Percentiles rank a stretch among this genome's conserved stretches.
Conservation (phyloP, 2,329 filamentous ascomycete species). For the Emydomyces testavorans region DNA sequence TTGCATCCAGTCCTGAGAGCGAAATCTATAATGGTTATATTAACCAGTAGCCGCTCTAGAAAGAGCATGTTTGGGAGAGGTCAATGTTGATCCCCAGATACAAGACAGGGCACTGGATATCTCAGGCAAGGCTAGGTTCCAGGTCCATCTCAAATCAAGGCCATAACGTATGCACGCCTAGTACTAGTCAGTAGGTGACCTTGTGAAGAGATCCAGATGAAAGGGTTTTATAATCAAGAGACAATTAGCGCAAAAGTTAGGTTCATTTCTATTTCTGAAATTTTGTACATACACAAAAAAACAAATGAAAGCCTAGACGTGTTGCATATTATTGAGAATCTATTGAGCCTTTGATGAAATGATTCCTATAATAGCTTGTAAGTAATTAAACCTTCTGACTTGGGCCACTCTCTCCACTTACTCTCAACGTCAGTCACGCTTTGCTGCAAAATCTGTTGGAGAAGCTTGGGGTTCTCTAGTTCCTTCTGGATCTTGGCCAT, state of each 20-base stretch:
- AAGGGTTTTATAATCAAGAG: not conserved
- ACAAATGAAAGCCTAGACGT: conserved; percentile 5
- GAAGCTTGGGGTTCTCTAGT: conserved; percentile 90
- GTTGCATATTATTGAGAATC: conserved; percentile 4
- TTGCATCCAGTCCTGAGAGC: too few species aligned
- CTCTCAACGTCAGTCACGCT: conserved; percentile 93
- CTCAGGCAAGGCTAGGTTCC: not conserved
- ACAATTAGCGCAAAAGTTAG: not conserved
- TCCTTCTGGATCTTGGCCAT: conserved; percentile 99
- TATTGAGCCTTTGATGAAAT: conserved; percentile 18
- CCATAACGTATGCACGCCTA: too few species aligned
- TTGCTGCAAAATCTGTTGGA: conserved; percentile 97
- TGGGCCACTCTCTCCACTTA: conserved; percentile 38
- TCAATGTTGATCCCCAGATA: too few species aligned
- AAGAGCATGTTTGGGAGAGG: too few species aligned
- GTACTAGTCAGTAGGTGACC: too few species aligned
- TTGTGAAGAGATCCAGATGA: too few species aligned
- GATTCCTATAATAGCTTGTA: conserved; percentile 16
- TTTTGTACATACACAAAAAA: conserved; percentile 13
- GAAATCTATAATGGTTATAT: too few species aligned
- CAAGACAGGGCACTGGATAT: too few species aligned
- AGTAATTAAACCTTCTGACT: conserved; percentile 10
- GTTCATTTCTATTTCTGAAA: conserved; percentile 10
- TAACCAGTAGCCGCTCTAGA: too few species aligned
- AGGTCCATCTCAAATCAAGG: not conserved